Evolutionary conservation across 805 yeast species (phyloP).

Genomic region (Wickerhamiella kurtzmanii): DNA sequence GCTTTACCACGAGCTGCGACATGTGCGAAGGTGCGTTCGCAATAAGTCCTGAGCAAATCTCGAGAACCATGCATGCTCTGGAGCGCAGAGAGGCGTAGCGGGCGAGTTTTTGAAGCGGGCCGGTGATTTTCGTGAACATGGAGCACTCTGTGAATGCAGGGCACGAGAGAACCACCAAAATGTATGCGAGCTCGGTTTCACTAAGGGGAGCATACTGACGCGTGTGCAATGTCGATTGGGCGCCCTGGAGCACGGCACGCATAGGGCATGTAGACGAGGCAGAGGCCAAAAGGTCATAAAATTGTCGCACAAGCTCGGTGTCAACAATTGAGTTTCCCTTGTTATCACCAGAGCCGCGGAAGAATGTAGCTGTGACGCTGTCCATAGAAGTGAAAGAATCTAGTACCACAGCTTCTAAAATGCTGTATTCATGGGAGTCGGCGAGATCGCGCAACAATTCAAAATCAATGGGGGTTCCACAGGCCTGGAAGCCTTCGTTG

Average conservation of each 20-base stretch:
- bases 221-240: slow-evolving; percentile 16
- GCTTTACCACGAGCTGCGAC: slow-evolving; percentile 36
- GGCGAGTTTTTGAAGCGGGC: slow-evolving; percentile 20
- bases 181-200: slow-evolving; percentile 13
- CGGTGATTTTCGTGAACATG: slow-evolving; percentile 22
- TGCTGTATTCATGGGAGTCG: slow-evolving; percentile 10
- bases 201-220: slow-evolving; percentile 13
- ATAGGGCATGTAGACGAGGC: slow-evolving; percentile 17
- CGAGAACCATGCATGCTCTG: slow-evolving; percentile 51
- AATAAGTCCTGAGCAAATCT: slow-evolving; percentile 55
- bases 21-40: slow-evolving; percentile 34
- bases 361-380: slow-evolving; percentile 12
- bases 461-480: slow-evolving; percentile 11
- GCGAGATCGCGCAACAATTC: slow-evolving; percentile 16
- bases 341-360: background rate
- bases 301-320: slow-evolving; percentile 5
- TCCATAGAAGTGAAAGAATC: slow-evolving; percentile 15
- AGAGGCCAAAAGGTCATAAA: slow-evolving; percentile 13
- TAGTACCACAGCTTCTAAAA: slow-evolving; percentile 16
- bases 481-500: background rate
- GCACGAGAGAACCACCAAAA: slow-evolving; percentile 17
- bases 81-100: slow-evolving; percentile 19
- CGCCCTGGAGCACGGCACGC: slow-evolving; percentile 21
- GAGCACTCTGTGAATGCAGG: slow-evolving; percentile 20
- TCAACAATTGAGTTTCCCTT: slow-evolving; percentile 4